phyloP scores from a whole-genome alignment of 1,139 yeast species.

The Blastobotrys serpentis region DNA sequence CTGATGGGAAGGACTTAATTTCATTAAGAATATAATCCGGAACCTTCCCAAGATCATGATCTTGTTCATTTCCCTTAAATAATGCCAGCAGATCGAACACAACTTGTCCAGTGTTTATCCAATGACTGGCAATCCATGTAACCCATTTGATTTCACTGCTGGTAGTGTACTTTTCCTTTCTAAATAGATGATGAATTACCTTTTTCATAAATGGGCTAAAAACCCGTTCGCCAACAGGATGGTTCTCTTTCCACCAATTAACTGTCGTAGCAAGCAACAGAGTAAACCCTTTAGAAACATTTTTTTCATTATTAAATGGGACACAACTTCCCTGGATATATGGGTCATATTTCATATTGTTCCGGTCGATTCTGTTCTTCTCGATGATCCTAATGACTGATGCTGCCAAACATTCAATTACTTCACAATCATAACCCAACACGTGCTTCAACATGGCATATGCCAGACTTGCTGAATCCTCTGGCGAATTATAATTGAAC shows the following conservation, averaged over 20 bases:
- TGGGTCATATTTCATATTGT: not conserved
- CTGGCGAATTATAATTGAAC: not conserved
- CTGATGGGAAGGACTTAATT: not conserved
- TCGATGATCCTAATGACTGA: not conserved
- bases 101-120: not conserved
- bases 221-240: conserved; percentile 5
- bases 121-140: conserved; percentile 2
- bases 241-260: conserved; percentile 6
- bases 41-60: not conserved
- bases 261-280: not conserved
- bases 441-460: not conserved
- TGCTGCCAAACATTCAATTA: not conserved
- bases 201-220: not conserved
- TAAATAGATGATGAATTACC: not conserved
- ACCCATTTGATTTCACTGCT: not conserved
- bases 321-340: no score
- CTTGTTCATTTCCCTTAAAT: not conserved
- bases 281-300: not conserved
- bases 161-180: not conserved
- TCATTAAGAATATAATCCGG: not conserved
- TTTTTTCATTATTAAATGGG: not conserved
- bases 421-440: not conserved
- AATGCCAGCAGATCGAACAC: not conserved
- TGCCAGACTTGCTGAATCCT: not conserved
- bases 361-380: not conserved